phyloP scores from a whole-genome alignment of 352 stramenopile genomes.

The Phytophthora palmivora region DNA sequence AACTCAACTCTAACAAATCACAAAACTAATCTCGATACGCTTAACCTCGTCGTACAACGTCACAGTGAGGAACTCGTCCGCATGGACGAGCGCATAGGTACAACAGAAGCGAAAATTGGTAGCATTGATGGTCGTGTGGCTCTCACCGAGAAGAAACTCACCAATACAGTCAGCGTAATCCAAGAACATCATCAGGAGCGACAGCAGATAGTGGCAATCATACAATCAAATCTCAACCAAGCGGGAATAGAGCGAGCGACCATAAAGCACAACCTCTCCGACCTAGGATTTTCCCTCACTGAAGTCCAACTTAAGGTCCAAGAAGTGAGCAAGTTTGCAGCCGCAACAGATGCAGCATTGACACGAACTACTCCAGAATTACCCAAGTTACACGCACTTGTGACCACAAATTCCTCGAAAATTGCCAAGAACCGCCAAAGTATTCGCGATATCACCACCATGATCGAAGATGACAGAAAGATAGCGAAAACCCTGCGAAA shows the following conservation, averaged over 20 bases:
- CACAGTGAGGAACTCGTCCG: slow-evolving; percentile 48
- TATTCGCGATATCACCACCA: slow-evolving; percentile 41
- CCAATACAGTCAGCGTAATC: slow-evolving; percentile 35
- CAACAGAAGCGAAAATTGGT: slow-evolving; percentile 42
- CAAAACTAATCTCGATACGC: slow-evolving; percentile 34
- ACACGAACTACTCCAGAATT: slow-evolving; percentile 54
- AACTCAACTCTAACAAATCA: slow-evolving; percentile 42
- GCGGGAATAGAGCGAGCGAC: slow-evolving; percentile 43
- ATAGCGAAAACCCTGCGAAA: slow-evolving; percentile 29
- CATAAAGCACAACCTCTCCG: slow-evolving; percentile 46
- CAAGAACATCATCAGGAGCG: slow-evolving; percentile 59
- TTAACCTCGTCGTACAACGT: slow-evolving; percentile 34
- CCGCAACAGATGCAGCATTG: slow-evolving; percentile 51
- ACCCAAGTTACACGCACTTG: slow-evolving; percentile 53
- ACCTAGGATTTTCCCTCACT: slow-evolving; percentile 50
- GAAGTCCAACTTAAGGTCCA: slow-evolving; percentile 58
- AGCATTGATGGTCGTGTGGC: slow-evolving; percentile 50
- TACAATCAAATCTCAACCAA: slow-evolving; percentile 39
- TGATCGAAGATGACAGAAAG: slow-evolving; percentile 45
- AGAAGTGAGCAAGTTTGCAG: slow-evolving; percentile 50
- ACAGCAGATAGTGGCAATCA: slow-evolving; percentile 33
- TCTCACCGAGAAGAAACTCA: slow-evolving; percentile 54
- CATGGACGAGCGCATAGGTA: slow-evolving; percentile 36
- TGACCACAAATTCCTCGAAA: slow-evolving; percentile 44
- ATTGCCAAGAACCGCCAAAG: slow-evolving; percentile 55